These are phyloP conservation scores for Beauveria scarabaeidicola DNA, from an alignment of 2,329 filamentous ascomycete genomes.

Conservation along the genomic window DNA sequence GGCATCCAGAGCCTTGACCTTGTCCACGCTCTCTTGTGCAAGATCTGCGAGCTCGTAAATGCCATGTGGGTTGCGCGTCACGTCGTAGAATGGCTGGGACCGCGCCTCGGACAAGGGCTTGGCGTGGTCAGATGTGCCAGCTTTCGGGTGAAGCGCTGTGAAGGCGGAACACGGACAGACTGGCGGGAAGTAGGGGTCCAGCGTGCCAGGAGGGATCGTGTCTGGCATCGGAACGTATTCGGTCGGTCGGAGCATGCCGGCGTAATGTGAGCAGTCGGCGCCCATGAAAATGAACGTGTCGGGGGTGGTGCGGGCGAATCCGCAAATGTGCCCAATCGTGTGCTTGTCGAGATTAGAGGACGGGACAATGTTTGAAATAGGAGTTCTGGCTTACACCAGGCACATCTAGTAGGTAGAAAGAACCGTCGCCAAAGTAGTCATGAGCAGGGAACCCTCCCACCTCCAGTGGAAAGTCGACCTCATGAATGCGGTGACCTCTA, in stretches of 20 bases:
- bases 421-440: conserved; percentile 35
- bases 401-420: conserved; percentile 32
- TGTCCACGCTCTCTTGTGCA: conserved; percentile 7
- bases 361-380: background rate
- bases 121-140: background rate
- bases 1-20: conserved; percentile 6
- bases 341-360: conserved; percentile 16
- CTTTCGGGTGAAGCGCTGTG: background rate
- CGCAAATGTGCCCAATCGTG: conserved; percentile 32
- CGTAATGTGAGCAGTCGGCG: conserved; percentile 34
- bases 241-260: conserved; percentile 29
- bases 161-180: conserved; percentile 3
- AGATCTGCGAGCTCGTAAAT: background rate
- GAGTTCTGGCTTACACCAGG: conserved; percentile 21
- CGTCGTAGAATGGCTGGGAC: conserved; percentile 5
- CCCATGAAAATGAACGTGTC: conserved; percentile 34
- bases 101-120: background rate
- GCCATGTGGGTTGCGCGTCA: background rate
- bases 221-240: conserved; percentile 25
- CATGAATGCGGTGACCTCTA: conserved; percentile 20
- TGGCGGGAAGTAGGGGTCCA: background rate
- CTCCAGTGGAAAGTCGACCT: conserved; percentile 22
- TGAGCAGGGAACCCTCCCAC: conserved; percentile 30
- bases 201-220: conserved; percentile 14
- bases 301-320: conserved; percentile 29